Conservation (phyloP, 2,329 filamentous ascomycete genomes). For the Aspergillus unguis region DNA sequence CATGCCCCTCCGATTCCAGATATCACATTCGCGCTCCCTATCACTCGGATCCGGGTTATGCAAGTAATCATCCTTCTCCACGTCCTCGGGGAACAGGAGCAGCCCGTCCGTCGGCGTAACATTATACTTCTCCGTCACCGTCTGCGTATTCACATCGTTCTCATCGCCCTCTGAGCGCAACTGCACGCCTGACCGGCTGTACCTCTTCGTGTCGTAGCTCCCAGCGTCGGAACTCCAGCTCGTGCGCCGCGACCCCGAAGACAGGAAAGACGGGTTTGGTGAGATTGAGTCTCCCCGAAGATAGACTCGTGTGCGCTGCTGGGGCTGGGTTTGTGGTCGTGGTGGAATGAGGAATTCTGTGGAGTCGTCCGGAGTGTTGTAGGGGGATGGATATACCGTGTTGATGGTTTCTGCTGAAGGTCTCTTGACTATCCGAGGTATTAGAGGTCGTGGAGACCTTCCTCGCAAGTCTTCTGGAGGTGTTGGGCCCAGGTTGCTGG, state of each 20-base stretch:
- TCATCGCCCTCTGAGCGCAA: slow-evolving; percentile 63
- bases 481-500: slow-evolving; percentile 23
- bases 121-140: slow-evolving; percentile 70
- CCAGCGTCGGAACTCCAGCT: slow-evolving; percentile 62
- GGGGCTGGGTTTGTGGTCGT: slow-evolving; percentile 21
- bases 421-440: slow-evolving; percentile 12
- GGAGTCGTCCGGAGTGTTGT: slow-evolving; percentile 46
- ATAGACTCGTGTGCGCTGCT: slow-evolving; percentile 50
- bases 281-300: slow-evolving; percentile 33
- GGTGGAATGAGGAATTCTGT: slow-evolving; percentile 41
- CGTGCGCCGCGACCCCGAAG: slow-evolving; percentile 60
- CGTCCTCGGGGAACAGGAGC: slow-evolving; percentile 66
- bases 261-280: slow-evolving; percentile 50
- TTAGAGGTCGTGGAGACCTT: slow-evolving; percentile 17
- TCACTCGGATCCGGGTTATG: slow-evolving; percentile 68
- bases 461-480: slow-evolving; percentile 17
- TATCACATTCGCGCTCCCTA: slow-evolving; percentile 59
- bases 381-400: slow-evolving; percentile 46
- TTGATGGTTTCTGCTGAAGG: slow-evolving; percentile 30
- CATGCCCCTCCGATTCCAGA: slow-evolving; percentile 63
- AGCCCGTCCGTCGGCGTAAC: slow-evolving; percentile 66
- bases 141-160: slow-evolving; percentile 66
- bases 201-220: slow-evolving; percentile 50
- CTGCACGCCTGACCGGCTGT: slow-evolving; percentile 49
- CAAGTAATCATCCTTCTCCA: slow-evolving; percentile 69